phyloP scores from a whole-genome alignment of 2,329 filamentous ascomycete genomes.

The Decorospora gaudefroyi region DNA sequence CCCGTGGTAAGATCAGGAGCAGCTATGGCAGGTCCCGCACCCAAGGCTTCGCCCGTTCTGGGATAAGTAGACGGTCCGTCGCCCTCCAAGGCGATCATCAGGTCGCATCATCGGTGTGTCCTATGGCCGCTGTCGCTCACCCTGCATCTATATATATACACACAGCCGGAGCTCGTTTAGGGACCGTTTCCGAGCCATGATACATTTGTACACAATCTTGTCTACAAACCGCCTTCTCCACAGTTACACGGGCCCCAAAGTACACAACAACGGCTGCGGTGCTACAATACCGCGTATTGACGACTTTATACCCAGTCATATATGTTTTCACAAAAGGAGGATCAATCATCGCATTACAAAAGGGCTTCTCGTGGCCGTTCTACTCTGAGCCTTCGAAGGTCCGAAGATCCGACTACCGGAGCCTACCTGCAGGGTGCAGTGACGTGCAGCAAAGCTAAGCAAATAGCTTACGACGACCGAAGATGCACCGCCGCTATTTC shows the following conservation, averaged over 20 bases:
- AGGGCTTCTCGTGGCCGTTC: constrained; percentile 9
- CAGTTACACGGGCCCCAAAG: constrained; percentile 11
- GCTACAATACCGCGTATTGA: constrained; percentile 13
- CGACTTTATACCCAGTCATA: background rate
- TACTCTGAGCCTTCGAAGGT: constrained; percentile 6
- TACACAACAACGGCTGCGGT: constrained; percentile 14
- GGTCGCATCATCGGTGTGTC: constrained; percentile 17
- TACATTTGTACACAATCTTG: constrained; percentile 7
- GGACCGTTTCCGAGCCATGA: constrained; percentile 1
- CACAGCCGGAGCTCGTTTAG: constrained; percentile 5
- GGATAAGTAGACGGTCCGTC: constrained; percentile 12
- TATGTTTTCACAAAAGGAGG: background rate
- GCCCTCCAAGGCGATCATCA: constrained; percentile 22
- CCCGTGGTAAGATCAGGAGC: constrained; percentile 1
- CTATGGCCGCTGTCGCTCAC: constrained; percentile 9
- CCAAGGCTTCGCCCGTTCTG: constrained; percentile 18
- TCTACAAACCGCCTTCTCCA: constrained; percentile 8
- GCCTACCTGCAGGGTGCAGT: constrained; percentile 23
- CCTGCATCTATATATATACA: constrained; percentile 16
- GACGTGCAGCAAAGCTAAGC: constrained; percentile 42
- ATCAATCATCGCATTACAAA: background rate
- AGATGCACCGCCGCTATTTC: constrained; percentile 40
- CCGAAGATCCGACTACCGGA: constrained; percentile 14
- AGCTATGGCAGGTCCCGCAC: constrained; percentile 12
- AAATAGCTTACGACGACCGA: constrained; percentile 32